Conservation (phyloP, 164 flowering plant genomes). For the Protea cynaroides region DNA sequence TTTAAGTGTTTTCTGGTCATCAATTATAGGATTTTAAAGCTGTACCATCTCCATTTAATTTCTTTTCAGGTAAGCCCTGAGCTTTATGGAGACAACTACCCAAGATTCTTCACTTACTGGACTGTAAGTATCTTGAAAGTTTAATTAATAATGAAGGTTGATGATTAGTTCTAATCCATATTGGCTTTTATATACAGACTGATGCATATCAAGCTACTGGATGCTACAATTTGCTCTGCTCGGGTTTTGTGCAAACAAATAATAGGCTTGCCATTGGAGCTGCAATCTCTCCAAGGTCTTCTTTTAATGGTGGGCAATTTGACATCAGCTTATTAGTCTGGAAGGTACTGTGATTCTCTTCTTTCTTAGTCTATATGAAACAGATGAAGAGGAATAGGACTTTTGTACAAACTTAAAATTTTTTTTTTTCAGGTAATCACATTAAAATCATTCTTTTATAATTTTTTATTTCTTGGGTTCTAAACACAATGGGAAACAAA, state of each 20-base stretch:
- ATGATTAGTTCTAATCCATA: background rate
- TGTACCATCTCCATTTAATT: constrained; percentile 1
- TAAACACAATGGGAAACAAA: no score
- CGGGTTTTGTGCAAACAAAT: constrained; percentile 93
- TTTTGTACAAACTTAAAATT: no score
- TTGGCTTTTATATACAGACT: constrained; percentile 38
- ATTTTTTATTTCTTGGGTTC: no score
- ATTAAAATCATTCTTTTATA: no score
- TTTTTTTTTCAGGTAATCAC: no score
- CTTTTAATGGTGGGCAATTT: constrained; percentile 62
- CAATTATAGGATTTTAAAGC: background rate
- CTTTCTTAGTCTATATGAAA: background rate
- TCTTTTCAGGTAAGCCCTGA: constrained; percentile 87
- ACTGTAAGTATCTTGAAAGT: constrained; percentile 50
- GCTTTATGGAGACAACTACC: constrained; percentile 80
- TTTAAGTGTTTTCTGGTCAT: background rate
- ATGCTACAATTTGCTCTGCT: constrained; percentile 92
- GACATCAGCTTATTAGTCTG: constrained; percentile 86
- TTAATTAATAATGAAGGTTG: background rate
- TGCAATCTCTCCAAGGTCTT: constrained; percentile 78
- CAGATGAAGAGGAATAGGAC: background rate
- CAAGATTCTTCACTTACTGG: constrained; percentile 99
- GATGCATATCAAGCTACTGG: constrained; percentile 98
- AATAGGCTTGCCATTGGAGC: constrained; percentile 90
- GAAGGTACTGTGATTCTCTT: constrained; percentile 52